These are phyloP conservation scores for Elaeis guineensis DNA, from an alignment of 176 grass and related monocot species.

Conservation along the genomic window DNA sequence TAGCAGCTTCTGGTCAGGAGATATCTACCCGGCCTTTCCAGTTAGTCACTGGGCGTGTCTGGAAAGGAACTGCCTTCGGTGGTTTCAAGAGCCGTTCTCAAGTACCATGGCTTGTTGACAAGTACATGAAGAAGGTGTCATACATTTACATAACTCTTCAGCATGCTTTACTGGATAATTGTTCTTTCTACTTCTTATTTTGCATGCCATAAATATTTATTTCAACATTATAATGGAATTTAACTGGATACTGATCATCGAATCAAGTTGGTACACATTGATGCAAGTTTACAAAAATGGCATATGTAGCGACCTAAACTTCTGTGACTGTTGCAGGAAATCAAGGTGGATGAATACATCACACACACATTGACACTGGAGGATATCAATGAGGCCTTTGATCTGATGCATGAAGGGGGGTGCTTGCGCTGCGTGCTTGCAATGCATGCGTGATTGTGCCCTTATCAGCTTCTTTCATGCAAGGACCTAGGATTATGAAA, in stretches of 20 bases:
- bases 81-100: constrained; percentile 96
- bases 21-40: constrained; percentile 86
- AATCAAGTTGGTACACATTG: too few relatives aligned
- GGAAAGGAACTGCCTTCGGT: constrained; percentile 97
- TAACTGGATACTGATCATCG: too few relatives aligned
- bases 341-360: constrained; percentile 97
- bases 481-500: too few relatives aligned
- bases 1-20: constrained; percentile 93
- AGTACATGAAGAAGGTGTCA: constrained; percentile 82
- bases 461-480: neutral
- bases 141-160: too few relatives aligned
- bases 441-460: constrained; percentile 2
- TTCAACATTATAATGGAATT: too few relatives aligned
- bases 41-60: constrained; percentile 87
- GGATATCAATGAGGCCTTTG: constrained; percentile 68
- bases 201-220: too few relatives aligned
- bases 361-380: constrained; percentile 70
- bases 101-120: constrained; percentile 93
- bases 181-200: too few relatives aligned
- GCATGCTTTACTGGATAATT: too few relatives aligned
- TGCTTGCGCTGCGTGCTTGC: constrained; percentile 90
- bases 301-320: too few relatives aligned
- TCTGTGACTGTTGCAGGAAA: constrained; percentile 43
- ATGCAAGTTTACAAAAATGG: too few relatives aligned
- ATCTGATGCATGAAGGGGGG: constrained; percentile 82